These are phyloP conservation scores for Alternaria brassicae DNA, from an alignment of 2,329 filamentous ascomycete species.

Conservation along the genomic window DNA sequence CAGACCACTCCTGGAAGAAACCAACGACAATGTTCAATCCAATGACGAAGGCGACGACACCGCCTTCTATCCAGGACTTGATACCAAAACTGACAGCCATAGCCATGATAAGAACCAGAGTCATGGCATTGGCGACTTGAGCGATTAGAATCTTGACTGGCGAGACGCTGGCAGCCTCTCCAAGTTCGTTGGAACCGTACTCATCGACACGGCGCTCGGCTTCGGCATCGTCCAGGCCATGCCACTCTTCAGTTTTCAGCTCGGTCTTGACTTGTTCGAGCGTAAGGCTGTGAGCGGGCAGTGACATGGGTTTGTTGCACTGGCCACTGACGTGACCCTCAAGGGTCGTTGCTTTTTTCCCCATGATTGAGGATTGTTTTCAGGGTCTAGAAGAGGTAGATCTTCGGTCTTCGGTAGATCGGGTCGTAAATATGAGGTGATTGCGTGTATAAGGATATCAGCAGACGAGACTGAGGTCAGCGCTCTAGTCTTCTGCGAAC, in stretches of 20 bases:
- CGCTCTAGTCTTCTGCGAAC: slow-evolving; percentile 23
- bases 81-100: slow-evolving; percentile 59
- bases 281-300: slow-evolving; percentile 67
- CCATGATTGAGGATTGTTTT: slow-evolving; percentile 24
- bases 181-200: slow-evolving; percentile 73
- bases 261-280: slow-evolving; percentile 60
- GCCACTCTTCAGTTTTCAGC: slow-evolving; percentile 69
- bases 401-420: background rate
- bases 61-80: slow-evolving; percentile 57
- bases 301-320: slow-evolving; percentile 60
- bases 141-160: slow-evolving; percentile 76
- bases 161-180: slow-evolving; percentile 70
- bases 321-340: slow-evolving; percentile 50
- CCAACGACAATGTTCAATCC: slow-evolving; percentile 54
- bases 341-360: slow-evolving; percentile 24
- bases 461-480: slow-evolving; percentile 8
- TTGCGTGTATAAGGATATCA: background rate
- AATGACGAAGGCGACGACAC: slow-evolving; percentile 57
- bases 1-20: slow-evolving; percentile 57
- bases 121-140: slow-evolving; percentile 80
- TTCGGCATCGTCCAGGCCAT: slow-evolving; percentile 67
- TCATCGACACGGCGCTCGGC: slow-evolving; percentile 65
- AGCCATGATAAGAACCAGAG: slow-evolving; percentile 64
- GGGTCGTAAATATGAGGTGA: background rate
- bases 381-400: background rate